Evolutionary conservation across 1,139 yeast genomes (phyloP), one percentile per base, ranked within the genome.

Genomic region (Spencermartinsiella ligniputridi): DNA sequence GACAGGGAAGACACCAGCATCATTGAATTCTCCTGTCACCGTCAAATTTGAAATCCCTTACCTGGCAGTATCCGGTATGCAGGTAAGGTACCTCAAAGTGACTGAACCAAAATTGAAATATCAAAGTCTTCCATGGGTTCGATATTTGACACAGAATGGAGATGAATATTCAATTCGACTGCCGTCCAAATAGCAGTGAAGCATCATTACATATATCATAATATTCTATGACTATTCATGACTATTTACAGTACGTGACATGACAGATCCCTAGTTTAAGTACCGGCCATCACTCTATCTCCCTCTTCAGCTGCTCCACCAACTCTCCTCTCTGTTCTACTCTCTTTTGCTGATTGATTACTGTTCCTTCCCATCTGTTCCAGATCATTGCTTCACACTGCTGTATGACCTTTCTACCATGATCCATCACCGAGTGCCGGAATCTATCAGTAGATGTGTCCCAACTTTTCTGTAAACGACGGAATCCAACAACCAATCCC

Each of bases 21-120:
- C 40, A 42, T 38, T 37, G 21, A 49, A 50, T 35, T 54, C 53
- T 41, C 70, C 70, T 1, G 60, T 64, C 8, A 84, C 84, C 59
- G 85, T 90, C 40, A 85, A 84, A 55, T 92, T 92, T 60, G 94
- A 89, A 58, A 90, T 92, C 63, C 98, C 97, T 13, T 94, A 94
- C 59, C 83, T 88, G 61, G 92, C 97, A 11, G 86, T 96, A 3
- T 81, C 92, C 44, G 98, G 98, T 3, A 79, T 92, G 48, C 97
- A 92, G 64, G 96, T 92, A 37, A 81, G 96, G 51, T 92, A 89
- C 64, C 75, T 89, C 61, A 81, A 89, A 61, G 87, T 89, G 50
- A 81, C 83, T 53, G 97, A 89, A 64, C 94, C 96, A 17, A 82
- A 81, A 57, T 68, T 89, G 57, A 90, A 87, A 61, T 89, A 89